Base-by-base conservation (phyloP, 2,329 filamentous ascomycete genomes). In the Ophiostoma fasciatum region DNA sequence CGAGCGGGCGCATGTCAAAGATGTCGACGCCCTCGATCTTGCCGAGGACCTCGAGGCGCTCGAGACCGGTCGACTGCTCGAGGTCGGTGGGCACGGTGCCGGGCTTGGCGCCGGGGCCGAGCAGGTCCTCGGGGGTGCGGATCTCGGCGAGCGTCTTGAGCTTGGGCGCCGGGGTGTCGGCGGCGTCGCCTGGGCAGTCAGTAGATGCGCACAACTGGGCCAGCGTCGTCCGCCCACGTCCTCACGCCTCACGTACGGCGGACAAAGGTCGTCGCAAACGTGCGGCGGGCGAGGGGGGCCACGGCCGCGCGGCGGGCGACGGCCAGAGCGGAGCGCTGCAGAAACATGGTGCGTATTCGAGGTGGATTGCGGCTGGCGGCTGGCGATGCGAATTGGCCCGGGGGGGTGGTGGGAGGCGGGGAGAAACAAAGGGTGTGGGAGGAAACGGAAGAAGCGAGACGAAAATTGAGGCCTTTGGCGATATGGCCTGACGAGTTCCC, bases 11-110 rank as follows among this genome's bases (percentile, higher is more conserved):
- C 90, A 96, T 94, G 66, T 98, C 87, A 68, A 98, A 98, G 58
- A 96, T 70, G 58, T 98, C 90, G 52, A 94, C 68, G 48, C 90
- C 87, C 71, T 96, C 84, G 81, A 96, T 94, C 77, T 98, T 98
- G 64, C 90, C 90, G 59, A 98, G 71, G 55, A 98, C 90, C 66
- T 98, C 90, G 51, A 98, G 74, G 74, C 90, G 87, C 71, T 98
- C 90, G 42, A 96, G 72, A 82, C 90, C 90, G 51, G 90, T 96
- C 42, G 90, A 66, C 63, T 98, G 90, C 61, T 96, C 85, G 57
- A 93, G 62, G 63, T 98, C 90, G 64, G 83, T 92, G 48, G 90
- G 84, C 48, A 98, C 68, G 58, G 80, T 82, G 56, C 90, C 88
- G 46, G 76, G 64, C 51, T 72, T 61, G 51, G 81, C 85, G 67